Evolutionary conservation across 805 yeast species (phyloP), one percentile per base, ranked within the genome.

Genomic region (Sugiyamaella floridensis): DNA sequence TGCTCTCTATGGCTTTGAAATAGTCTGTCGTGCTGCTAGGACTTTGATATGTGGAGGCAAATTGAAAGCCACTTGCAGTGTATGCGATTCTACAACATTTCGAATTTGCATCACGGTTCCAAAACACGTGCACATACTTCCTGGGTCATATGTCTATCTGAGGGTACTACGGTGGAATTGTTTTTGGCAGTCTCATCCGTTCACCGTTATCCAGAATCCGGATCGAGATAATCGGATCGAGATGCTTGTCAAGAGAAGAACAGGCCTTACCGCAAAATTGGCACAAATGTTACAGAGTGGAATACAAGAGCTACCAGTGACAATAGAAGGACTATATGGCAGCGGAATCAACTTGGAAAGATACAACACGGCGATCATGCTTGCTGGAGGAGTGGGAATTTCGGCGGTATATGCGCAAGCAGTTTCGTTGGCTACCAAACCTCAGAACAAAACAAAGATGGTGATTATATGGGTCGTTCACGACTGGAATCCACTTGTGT

Each of bases 351-450:
- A 82, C 1, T 68, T 80, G 14, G 67, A 71, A 22, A 68, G 71
- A 44, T 83, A 76, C 59, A 77, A 80, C 47, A 75, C 77, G 52
- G 76, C 82, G 5, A 72, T 83, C 6, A 74, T 83, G 44, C 56
- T 85, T 20, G 85, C 90, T 7, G 90, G 89, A 47, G 92, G 93
- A 29, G 81, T 81, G 50, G 93, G 93, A 50, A 72, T 86, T 49
- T 82, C 92, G 0, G 86, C 81, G 1, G 73, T 78, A 16, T 76
- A 76, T 54, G 68, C 79, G 4, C 71, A 77, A 52, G 81, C 76
- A 9, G 56, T 40, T 20, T 59, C 5, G 41, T 26, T 32, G 43
- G 41, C 28, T 10, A 37, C 34, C 20, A 5, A 14, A 6, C n/a
- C 32, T 15, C n/a, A 26, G 7, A 47, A 52, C 34, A 66, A 67